A percentile compares a stretch with the other conserved stretches of the same genome.
Conservation (phyloP, 352 stramenopile species). For the Globisporangium okanoganense region DNA sequence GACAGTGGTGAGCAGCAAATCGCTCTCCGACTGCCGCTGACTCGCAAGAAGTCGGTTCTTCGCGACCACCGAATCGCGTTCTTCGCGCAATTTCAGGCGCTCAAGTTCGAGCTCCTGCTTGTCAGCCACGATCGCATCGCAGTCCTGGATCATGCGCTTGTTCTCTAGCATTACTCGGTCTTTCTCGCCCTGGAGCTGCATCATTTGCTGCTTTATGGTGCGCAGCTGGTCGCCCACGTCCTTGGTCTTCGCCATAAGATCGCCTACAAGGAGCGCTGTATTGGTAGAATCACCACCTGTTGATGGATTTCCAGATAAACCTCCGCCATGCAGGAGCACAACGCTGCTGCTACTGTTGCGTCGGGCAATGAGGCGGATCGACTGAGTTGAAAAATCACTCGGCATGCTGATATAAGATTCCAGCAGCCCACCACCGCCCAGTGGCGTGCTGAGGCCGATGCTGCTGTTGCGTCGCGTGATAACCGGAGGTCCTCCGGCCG, state of each 20-base stretch:
- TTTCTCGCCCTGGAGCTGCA: slow-evolving; percentile 8
- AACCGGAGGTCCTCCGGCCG: slow-evolving; percentile 7
- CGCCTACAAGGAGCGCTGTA: slow-evolving; percentile 15
- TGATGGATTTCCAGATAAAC: neutral
- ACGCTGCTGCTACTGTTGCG: slow-evolving; percentile 12
- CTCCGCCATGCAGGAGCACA: slow-evolving; percentile 9
- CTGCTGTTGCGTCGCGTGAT: slow-evolving; percentile 12
- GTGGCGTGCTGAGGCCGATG: slow-evolving; percentile 4
- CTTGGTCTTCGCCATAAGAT: slow-evolving; percentile 27
- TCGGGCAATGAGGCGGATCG: neutral
- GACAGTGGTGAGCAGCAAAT: neutral
- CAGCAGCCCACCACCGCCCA: neutral
- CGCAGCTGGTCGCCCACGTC: slow-evolving; percentile 18
- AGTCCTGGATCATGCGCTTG: slow-evolving; percentile 17
- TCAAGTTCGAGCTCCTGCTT: slow-evolving; percentile 10
- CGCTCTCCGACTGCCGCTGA: slow-evolving; percentile 3
- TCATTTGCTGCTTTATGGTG: slow-evolving; percentile 10
- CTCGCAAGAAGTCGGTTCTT: slow-evolving; percentile 1
- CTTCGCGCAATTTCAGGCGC: neutral
- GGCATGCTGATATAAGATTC: neutral
- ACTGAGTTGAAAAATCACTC: neutral
- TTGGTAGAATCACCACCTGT: slow-evolving; percentile 3
- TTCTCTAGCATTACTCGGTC: slow-evolving; percentile 3
- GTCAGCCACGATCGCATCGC: slow-evolving; percentile 13
- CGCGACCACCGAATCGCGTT: slow-evolving; percentile 4